phyloP scores from a whole-genome alignment of 1,284 basidiomycete species.

The Moniliophthora roreri region DNA sequence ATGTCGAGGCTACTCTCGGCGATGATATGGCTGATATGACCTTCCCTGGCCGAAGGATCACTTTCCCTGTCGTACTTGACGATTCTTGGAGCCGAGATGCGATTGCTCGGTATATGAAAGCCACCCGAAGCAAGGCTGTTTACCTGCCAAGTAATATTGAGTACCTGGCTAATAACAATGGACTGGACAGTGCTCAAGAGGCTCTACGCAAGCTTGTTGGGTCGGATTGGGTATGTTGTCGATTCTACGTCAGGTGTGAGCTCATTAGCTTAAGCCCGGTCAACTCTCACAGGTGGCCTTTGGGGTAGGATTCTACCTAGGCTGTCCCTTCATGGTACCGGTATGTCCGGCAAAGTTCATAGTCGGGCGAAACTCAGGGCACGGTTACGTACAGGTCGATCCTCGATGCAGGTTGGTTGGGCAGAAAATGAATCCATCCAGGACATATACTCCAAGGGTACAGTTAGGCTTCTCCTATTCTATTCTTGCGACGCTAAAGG shows the following conservation, averaged over 20 bases:
- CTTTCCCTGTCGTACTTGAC: conserved; percentile 63
- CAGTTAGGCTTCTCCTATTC: conserved; percentile 15
- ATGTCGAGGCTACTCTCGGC: conserved; percentile 38
- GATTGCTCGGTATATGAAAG: conserved; percentile 55
- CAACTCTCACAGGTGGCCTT: conserved; percentile 18
- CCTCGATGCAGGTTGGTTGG: conserved; percentile 59
- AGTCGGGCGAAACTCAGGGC: too few relatives aligned
- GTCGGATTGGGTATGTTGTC: conserved; percentile 46
- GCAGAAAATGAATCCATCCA: conserved; percentile 67
- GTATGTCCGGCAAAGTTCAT: too few relatives aligned
- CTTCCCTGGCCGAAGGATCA: conserved; percentile 53
- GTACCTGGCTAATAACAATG: conserved; percentile 67
- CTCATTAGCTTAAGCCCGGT: conserved; percentile 33
- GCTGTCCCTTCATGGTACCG: conserved; percentile 60
- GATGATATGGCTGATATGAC: conserved; percentile 38
- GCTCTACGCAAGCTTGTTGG: conserved; percentile 44
- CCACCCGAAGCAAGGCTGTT: conserved; percentile 54
- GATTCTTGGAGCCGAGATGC: conserved; percentile 60
- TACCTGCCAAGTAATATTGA: conserved; percentile 71
- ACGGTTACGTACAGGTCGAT: conserved; percentile 63
- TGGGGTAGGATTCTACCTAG: conserved; percentile 63
- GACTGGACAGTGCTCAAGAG: conserved; percentile 43
- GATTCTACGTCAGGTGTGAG: not conserved
- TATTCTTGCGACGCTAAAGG: not conserved
- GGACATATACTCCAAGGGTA: conserved; percentile 60